Evolutionary conservation across 768 basidiomycete genomes (phyloP).

Genomic region (Mycena rebaudengoi): DNA sequence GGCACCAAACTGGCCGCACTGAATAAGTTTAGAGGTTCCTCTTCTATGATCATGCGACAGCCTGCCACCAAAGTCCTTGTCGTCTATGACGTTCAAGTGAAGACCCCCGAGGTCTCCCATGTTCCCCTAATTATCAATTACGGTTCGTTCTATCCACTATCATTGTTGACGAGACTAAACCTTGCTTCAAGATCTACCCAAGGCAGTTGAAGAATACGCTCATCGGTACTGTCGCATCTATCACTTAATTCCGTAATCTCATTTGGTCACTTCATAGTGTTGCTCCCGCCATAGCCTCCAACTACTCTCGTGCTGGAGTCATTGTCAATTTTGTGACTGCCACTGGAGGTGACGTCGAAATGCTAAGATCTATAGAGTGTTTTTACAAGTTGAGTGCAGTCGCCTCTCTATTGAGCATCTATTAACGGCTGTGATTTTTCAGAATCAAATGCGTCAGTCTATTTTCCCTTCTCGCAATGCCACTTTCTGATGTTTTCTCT

Average conservation of each 20-base stretch:
- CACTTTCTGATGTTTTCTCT: conserved; percentile 30
- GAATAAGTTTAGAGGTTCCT: conserved; percentile 79
- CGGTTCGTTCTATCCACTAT: conserved; percentile 52
- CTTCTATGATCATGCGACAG: conserved; percentile 69
- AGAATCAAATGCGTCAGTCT: conserved; percentile 90
- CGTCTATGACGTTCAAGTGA: conserved; percentile 93
- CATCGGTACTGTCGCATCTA: conserved; percentile 68
- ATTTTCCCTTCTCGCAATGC: background rate
- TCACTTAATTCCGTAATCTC: background rate
- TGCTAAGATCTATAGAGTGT: conserved; percentile 98
- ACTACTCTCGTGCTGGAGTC: conserved; percentile 87
- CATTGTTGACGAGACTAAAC: conserved; percentile 16
- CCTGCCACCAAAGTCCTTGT: conserved; percentile 80
- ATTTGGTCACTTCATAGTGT: conserved; percentile 58
- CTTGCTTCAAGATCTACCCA: conserved; percentile 74
- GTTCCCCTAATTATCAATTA: conserved; percentile 96
- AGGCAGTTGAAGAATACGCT: conserved; percentile 97
- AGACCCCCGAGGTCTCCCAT: conserved; percentile 88
- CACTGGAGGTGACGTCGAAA: conserved; percentile 97
- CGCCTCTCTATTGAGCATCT: background rate
- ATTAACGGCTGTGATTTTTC: background rate
- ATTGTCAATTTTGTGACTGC: conserved; percentile 97
- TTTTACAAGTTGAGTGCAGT: conserved; percentile 81
- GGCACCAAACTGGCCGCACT: conserved; percentile 82
- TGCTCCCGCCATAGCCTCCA: conserved; percentile 87